Conservation (phyloP, 441 rosid species). For the Syzygium malaccense region DNA sequence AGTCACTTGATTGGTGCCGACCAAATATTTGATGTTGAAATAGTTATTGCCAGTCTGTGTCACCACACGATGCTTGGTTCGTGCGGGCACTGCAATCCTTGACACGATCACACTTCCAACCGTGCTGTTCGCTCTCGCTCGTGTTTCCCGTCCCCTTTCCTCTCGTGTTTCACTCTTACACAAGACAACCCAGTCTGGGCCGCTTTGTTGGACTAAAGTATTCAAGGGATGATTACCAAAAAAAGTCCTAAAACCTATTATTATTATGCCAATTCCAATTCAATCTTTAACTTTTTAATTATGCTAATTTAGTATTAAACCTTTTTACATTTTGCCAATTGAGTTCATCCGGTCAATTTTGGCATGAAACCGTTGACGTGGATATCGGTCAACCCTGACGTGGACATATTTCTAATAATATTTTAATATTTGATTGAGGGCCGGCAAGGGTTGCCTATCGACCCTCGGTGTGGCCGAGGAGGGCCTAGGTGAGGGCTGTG, state of each 20-base stretch:
- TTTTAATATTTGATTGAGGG: not conserved
- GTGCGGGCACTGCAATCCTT: not conserved
- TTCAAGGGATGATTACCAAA: not conserved
- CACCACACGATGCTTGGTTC: not conserved
- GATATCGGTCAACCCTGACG: fast-evolving
- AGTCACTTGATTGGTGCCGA: not conserved
- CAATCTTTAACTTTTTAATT: not conserved
- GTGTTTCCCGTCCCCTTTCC: not conserved
- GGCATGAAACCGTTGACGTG: fast-evolving
- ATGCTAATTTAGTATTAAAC: not conserved
- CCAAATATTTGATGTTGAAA: not conserved
- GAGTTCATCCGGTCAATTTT: fast-evolving
- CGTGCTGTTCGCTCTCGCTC: not conserved
- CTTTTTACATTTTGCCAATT: not conserved
- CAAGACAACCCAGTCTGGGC: not conserved
- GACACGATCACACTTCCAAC: not conserved
- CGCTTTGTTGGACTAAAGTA: not conserved
- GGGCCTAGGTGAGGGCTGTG: not conserved
- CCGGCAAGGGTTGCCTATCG: no score
- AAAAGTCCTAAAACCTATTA: no score
- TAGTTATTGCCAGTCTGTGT: not conserved
- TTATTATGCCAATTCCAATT: no score
- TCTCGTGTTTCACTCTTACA: not conserved
- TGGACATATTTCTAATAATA: not conserved
- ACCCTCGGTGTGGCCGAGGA: fast-evolving